These are phyloP conservation scores for Dispira simplex DNA, from an alignment of 192 early-diverging fungal genomes.

Conservation along the genomic window DNA sequence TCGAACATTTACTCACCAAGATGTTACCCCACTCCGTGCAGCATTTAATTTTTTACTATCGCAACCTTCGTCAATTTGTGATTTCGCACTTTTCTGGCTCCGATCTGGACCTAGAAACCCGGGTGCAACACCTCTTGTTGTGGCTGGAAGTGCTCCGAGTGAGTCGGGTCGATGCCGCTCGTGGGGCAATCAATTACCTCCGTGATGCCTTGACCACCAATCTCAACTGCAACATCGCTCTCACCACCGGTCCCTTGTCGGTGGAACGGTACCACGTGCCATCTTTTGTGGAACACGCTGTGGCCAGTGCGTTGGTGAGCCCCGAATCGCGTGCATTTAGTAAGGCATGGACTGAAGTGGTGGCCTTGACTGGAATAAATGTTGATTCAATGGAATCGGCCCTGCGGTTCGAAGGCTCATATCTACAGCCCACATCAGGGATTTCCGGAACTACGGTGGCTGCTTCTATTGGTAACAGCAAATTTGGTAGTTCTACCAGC, in stretches of 20 bases:
- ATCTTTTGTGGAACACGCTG: slow-evolving; percentile 50
- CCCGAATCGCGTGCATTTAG: slow-evolving; percentile 49
- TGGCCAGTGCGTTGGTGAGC: slow-evolving; percentile 51
- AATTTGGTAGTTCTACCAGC: slow-evolving; percentile 18
- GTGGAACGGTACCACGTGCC: slow-evolving; percentile 27
- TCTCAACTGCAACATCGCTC: slow-evolving; percentile 28
- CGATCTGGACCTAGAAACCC: slow-evolving; percentile 24
- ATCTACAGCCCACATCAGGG: slow-evolving; percentile 18
- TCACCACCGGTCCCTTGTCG: slow-evolving; percentile 16
- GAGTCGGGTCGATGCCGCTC: slow-evolving; percentile 28
- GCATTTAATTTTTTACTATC: slow-evolving; percentile 43
- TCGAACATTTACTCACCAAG: slow-evolving; percentile 33
- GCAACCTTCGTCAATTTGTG: slow-evolving; percentile 49
- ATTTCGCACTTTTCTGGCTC: slow-evolving; percentile 38
- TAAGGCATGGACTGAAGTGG: slow-evolving; percentile 45
- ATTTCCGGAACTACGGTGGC: slow-evolving; percentile 14
- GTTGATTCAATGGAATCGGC: slow-evolving; percentile 39
- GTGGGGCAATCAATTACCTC: slow-evolving; percentile 24
- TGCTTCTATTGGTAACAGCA: slow-evolving; percentile 16
- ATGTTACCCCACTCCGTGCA: slow-evolving; percentile 51
- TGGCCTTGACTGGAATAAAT: slow-evolving; percentile 27
- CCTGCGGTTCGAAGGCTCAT: slow-evolving; percentile 17
- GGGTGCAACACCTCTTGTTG: slow-evolving; percentile 39
- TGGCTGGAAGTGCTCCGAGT: slow-evolving; percentile 40
- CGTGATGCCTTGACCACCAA: slow-evolving; percentile 27